phyloP scores from a whole-genome alignment of 2,329 filamentous ascomycete genomes.

The Botryotinia globosa region DNA sequence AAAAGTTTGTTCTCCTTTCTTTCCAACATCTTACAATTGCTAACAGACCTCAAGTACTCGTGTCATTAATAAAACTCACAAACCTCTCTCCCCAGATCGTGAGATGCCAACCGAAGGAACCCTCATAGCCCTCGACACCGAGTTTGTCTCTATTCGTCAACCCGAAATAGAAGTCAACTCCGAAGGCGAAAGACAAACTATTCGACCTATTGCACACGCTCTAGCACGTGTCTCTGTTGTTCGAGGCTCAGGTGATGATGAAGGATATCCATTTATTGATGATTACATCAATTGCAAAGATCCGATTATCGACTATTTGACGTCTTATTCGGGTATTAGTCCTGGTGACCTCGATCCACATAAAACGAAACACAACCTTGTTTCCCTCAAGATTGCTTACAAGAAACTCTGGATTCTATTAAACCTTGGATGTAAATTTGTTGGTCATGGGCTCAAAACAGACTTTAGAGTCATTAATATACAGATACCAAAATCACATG shows the following conservation, averaged over 20 bases:
- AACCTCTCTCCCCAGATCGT: conserved; percentile 51
- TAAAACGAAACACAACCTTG: conserved; percentile 75
- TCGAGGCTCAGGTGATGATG: conserved; percentile 71
- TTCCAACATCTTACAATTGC: background rate
- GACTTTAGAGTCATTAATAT: conserved; percentile 99
- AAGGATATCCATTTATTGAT: conserved; percentile 88
- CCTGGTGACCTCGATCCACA: conserved; percentile 78
- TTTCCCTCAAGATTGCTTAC: conserved; percentile 87
- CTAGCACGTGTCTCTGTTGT: conserved; percentile 92
- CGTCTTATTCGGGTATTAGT: conserved; percentile 88
- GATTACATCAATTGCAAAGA: conserved; percentile 94
- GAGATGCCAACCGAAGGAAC: conserved; percentile 71
- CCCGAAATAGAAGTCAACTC: conserved; percentile 96
- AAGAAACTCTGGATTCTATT: conserved; percentile 97
- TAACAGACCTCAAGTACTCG: conserved; percentile 12
- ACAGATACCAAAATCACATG: conserved; percentile 82
- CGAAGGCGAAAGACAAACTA: conserved; percentile 87
- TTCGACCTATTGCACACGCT: conserved; percentile 84
- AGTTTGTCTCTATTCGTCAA: conserved; percentile 90
- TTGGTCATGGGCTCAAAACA: conserved; percentile 89
- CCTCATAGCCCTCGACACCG: conserved; percentile 87
- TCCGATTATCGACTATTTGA: conserved; percentile 91
- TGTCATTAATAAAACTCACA: conserved; percentile 53
- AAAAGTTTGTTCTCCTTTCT: conserved; percentile 42
- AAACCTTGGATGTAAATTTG: conserved; percentile 89